Base-by-base conservation (phyloP, 805 yeast species). In the Wickerhamiella allomyrinae region DNA sequence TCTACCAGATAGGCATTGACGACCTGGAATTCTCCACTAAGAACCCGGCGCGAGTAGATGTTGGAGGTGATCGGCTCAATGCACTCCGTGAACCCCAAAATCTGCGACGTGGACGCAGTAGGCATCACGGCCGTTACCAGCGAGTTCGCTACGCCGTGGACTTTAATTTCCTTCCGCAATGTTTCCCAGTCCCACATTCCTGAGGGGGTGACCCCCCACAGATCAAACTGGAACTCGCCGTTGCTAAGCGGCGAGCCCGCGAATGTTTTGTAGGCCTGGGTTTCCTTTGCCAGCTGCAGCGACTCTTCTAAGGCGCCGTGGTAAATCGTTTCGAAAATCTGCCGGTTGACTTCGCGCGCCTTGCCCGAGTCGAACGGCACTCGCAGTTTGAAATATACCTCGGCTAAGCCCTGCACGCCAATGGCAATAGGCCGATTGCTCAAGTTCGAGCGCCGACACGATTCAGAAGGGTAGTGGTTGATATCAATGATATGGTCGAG, bases 341-440 rank as follows among this genome's bases (percentile, higher is more conserved):
- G 81, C 31, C 69, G 66, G 61, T 89, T 89, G 47, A 89, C 62
- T 35, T 61, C 60, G 50, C 70, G 70, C 3, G 96, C 95, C 50
- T 74, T 79, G 14, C 65, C 62, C 31, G 89, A 79, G 46, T 84
- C 95, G 59, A 84, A 89, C 23, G 95, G 85, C 40, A 81, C 51
- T 54, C 86, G 71, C 46, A 87, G 62, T 44, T 68, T 66, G 69
- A 82, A 72, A 58, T 82, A 87, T 2, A 77, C 70, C 60, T 89
- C 96, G 17, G 96, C 94, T 36, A 89, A 68, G 40, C 97, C 97
- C 61, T 87, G 95, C 7, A 89, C 95, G 46, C 97, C 97, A 23
- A 89, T 62, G 7, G 95, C 95, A 55, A 89, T 71, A 8, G 97
- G 96, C 52, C 97, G 69, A 60, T 87, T 79, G 53, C 71, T 71